Base-by-base conservation (phyloP, 768 basidiomycete genomes). In the Tylopilus plumbeoviolaceoides region DNA sequence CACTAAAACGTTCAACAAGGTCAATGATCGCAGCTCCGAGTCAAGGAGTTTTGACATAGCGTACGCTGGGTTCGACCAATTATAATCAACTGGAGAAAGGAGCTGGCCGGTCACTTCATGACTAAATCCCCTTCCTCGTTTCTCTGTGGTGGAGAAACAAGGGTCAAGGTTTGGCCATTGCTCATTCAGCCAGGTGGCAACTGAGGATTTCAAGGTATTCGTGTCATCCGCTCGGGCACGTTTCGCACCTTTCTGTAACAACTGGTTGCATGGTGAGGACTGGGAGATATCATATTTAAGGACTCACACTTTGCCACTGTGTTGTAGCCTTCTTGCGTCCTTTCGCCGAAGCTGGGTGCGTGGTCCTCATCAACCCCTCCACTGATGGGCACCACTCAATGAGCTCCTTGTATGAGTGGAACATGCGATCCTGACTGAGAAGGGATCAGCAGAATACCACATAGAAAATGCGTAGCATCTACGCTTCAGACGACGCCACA, bases 231-330 rank as follows among this genome's bases (percentile, higher is more conserved):
- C 54, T 1, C 31, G 31, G 2, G 60, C 60, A 1, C 41, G 23
- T 42, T 62, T 54, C 1, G 52, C 48, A 7, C 60, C 62, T 38
- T 46, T 52, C 20, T 25, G 60, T 63, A 11, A 30, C 30, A 9
- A 30, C 11, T 23, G 23, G 23, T n/a, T n/a, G n/a, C n/a, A n/a
- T n/a, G n/a, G n/a, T n/a, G n/a, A n/a, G n/a, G n/a, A n/a, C n/a
- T n/a, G n/a, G n/a, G n/a, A n/a, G n/a, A n/a, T n/a, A n/a, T n/a
- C n/a, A n/a, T n/a, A n/a, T n/a, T n/a, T n/a, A n/a, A n/a, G n/a
- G n/a, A n/a, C n/a, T n/a, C n/a, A n/a, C n/a, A n/a, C n/a, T n/a
- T n/a, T n/a, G n/a, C n/a, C n/a, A n/a, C n/a, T n/a, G n/a, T n/a
- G n/a, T n/a, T n/a, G n/a, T n/a, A n/a, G n/a, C n/a, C n/a, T n/a